Base-by-base conservation (phyloP, 192 early-diverging fungal species). In the Coemansia sp. region DNA sequence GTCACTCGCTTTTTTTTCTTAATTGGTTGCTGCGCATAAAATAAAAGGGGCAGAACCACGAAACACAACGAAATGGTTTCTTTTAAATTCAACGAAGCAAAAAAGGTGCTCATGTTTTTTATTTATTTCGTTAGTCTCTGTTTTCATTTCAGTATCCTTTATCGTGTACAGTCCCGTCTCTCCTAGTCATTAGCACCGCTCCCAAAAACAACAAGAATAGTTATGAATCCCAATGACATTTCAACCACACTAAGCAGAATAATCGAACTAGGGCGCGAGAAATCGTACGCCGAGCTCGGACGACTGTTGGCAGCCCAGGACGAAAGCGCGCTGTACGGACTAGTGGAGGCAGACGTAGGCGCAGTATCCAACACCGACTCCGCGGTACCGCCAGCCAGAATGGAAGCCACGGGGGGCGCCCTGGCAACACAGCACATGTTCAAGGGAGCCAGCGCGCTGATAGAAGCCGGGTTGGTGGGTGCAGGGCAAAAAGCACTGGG, bases 341-440 rank as follows among this genome's bases (percentile, higher is more conserved):
- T 80, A 9, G 77, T 74, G 7, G 77, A 71, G 42, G 62, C 62
- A 0, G 77, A 74, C 39, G 32, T 80, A 40, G 62, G 62, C 26
- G 49, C n/a, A 0, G 18, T 4, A 18, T 15, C 40, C 3, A 26
- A 58, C 16, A 48, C 46, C 36, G 56, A 22, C 5, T 8, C 46
- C 19, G n/a, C 19, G 0, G 32, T 22, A 1, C 5, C 19, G 19
- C 41, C 54, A 26, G 39, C 26, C n/a, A n/a, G n/a, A n/a, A n/a
- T 3, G 26, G 26, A 26, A 26, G 26, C 1, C 26, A 21, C 41
- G 18, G 8, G 51, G 26, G 47, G 26, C 22, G 41, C 51, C 37
- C 1, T 67, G 16, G 43, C 61, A n/a, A 70, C 65, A 4, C 18
- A 47, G 13, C 18, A 47, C 2, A 54, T 68, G 58, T 65, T 79